Conservation (phyloP, 2,329 filamentous ascomycete genomes). For the Bertia moriformis region DNA sequence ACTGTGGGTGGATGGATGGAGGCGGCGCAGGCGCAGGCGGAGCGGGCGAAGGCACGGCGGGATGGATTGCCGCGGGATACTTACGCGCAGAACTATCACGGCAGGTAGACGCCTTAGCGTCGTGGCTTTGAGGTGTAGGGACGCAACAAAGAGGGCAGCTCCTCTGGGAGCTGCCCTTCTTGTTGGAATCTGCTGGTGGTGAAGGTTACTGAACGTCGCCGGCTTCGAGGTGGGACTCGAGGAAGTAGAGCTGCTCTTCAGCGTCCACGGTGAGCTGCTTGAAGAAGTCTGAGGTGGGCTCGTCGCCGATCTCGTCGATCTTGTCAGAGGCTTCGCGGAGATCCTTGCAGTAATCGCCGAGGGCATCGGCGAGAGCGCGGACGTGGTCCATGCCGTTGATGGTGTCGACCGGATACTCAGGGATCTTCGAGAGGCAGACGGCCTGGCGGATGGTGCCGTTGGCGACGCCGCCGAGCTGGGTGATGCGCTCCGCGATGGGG, state of each 20-base stretch:
- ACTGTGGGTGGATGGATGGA: too few species aligned
- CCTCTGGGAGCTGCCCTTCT: too few species aligned
- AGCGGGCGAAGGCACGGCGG: too few species aligned
- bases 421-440: not conserved
- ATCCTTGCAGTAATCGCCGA: not conserved
- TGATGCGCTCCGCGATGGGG: not conserved
- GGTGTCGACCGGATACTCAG: not conserved
- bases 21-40: too few species aligned
- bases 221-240: not conserved
- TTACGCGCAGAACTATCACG: too few species aligned
- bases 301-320: not conserved
- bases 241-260: not conserved
- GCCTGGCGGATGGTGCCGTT: not conserved
- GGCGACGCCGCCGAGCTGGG: not conserved
- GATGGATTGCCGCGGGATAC: too few species aligned
- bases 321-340: not conserved
- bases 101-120: too few species aligned
- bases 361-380: not conserved
- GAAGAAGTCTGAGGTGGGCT: not conserved
- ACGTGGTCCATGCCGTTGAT: not conserved
- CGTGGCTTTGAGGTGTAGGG: too few species aligned
- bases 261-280: not conserved
- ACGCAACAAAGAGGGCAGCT: too few species aligned
- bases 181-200: too few species aligned
- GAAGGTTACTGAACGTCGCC: too few species aligned